phyloP scores from a whole-genome alignment of 2,329 filamentous ascomycete genomes.

The Bisporella sp. region DNA sequence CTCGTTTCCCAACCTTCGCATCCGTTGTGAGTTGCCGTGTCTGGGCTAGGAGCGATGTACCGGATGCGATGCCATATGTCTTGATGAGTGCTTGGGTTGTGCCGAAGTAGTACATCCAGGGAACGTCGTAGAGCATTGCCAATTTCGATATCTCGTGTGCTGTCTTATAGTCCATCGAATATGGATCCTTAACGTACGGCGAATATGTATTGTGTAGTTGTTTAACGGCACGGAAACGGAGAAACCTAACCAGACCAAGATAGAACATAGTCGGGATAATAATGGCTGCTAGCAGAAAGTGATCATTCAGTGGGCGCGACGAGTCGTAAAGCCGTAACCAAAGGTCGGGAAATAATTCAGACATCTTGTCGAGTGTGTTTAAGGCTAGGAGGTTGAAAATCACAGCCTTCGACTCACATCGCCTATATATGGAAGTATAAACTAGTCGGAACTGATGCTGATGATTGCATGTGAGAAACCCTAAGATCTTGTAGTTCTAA shows the following conservation, averaged over 20 bases:
- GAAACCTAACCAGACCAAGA: slow-evolving; percentile 1
- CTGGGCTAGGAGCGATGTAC: slow-evolving; percentile 1
- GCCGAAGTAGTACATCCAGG: slow-evolving; percentile 1
- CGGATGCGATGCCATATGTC: slow-evolving; percentile 3
- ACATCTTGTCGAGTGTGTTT: too few species aligned
- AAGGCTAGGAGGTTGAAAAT: too few species aligned
- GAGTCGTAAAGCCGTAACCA: background rate
- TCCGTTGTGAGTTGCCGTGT: slow-evolving; percentile 3
- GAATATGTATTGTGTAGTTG: slow-evolving; percentile 1
- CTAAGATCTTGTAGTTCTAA: too few species aligned
- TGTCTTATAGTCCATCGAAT: slow-evolving; percentile 5
- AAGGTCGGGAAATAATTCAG: too few species aligned
- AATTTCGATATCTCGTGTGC: slow-evolving; percentile 3
- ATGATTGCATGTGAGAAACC: too few species aligned
- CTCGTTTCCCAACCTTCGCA: slow-evolving; percentile 14
- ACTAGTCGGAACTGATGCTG: too few species aligned
- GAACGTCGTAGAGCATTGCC: slow-evolving; percentile 10
- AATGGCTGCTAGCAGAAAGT: background rate
- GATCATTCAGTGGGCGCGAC: background rate
- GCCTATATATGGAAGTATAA: too few species aligned
- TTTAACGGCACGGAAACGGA: slow-evolving; percentile 2
- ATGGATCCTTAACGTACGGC: background rate
- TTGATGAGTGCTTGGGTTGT: slow-evolving; percentile 5
- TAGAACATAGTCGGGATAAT: background rate
- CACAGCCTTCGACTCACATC: too few species aligned